A percentile compares a stretch with the other conserved stretches of the same genome.
Evolutionary conservation across 2,329 filamentous ascomycete genomes (phyloP).

Genomic region (Knufia petricola): DNA sequence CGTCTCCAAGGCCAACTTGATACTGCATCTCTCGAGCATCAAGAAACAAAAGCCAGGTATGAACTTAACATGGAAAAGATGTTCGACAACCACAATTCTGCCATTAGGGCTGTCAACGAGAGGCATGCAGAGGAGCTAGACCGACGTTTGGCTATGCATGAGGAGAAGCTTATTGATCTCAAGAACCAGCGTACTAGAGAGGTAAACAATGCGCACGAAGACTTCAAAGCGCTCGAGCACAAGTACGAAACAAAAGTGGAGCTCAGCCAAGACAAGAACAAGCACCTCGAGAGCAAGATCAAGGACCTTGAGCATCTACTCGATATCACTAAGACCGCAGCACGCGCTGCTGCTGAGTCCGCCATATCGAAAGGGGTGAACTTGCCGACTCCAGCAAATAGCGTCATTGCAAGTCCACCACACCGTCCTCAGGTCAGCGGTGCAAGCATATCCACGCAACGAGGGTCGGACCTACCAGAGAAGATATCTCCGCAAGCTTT

Average conservation of each 20-base stretch:
- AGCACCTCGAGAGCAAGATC: constrained; percentile 78
- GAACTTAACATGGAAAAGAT: constrained; percentile 80
- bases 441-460: constrained; percentile 38
- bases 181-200: constrained; percentile 65
- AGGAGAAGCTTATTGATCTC: constrained; percentile 64
- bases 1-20: constrained; percentile 68
- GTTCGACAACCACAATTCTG: constrained; percentile 55
- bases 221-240: constrained; percentile 69
- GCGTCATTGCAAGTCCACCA: constrained; percentile 29
- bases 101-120: constrained; percentile 45
- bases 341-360: constrained; percentile 69
- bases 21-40: constrained; percentile 64
- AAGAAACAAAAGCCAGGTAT: constrained; percentile 68
- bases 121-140: constrained; percentile 27
- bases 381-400: constrained; percentile 23
- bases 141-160: constrained; percentile 47
- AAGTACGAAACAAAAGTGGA: constrained; percentile 72
- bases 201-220: constrained; percentile 64
- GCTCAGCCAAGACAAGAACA: constrained; percentile 72
- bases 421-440: constrained; percentile 31
- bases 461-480: constrained; percentile 52
- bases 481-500: constrained; percentile 91
- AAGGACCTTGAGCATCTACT: constrained; percentile 81
- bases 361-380: constrained; percentile 45
- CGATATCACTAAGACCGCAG: constrained; percentile 79